Percentiles rank a stretch among this genome's conserved stretches.
Evolutionary conservation across 2,329 filamentous ascomycete genomes (phyloP).

Genomic region (Penicillium sp.): DNA sequence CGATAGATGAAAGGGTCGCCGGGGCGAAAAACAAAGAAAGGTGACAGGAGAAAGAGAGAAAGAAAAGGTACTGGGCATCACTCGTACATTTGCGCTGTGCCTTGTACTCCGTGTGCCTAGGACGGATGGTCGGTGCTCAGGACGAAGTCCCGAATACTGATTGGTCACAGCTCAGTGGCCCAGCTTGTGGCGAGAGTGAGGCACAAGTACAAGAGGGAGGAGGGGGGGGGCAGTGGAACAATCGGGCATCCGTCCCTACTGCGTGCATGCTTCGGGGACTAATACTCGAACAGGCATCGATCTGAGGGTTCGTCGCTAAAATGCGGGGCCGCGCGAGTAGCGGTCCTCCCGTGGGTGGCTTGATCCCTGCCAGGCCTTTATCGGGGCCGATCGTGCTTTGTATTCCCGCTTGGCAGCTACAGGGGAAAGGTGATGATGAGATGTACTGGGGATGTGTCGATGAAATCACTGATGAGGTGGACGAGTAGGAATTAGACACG

Average conservation of each 20-base stretch:
- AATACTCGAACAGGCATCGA: constrained; percentile 20
- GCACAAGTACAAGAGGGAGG: constrained; percentile 5
- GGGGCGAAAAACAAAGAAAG: not conserved
- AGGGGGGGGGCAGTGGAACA: not conserved
- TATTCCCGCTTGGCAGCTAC: not conserved
- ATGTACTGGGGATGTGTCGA: not conserved
- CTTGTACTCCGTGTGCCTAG: not conserved
- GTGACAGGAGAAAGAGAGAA: not conserved
- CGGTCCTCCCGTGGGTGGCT: constrained; percentile 4
- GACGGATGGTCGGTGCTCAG: not conserved
- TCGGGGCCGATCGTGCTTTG: not conserved
- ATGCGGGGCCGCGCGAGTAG: constrained; percentile 20
- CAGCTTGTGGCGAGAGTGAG: constrained; percentile 3
- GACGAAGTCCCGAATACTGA: not conserved
- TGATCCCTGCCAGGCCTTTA: not conserved
- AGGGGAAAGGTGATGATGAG: not conserved
- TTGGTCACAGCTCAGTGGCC: not conserved
- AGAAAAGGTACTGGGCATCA: constrained; percentile 12
- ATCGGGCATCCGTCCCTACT: constrained; percentile 22
- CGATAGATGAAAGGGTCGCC: constrained; percentile 10
- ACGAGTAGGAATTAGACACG: not conserved
- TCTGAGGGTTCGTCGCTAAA: constrained; percentile 20
- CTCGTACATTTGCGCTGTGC: constrained; percentile 1
- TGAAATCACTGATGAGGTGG: not conserved
- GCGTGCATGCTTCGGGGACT: constrained; percentile 17